A percentile compares a stretch with the other conserved stretches of the same genome.
These are phyloP conservation scores for Naumovozyma baii DNA, from an alignment of 805 yeast genomes.

Conservation along the genomic window DNA sequence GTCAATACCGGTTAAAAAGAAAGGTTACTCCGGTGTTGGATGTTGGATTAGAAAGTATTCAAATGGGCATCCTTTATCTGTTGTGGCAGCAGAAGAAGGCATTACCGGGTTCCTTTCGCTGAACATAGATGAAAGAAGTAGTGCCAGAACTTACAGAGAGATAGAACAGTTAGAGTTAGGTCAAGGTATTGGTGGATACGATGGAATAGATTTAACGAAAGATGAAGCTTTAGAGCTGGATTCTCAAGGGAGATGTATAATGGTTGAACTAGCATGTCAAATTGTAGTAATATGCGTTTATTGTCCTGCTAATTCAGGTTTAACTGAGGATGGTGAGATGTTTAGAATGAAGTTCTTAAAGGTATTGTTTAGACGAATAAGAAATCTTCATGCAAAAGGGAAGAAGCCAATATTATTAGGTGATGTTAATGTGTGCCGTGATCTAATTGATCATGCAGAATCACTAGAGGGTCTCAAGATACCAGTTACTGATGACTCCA, in stretches of 20 bases:
- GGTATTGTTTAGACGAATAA: slow-evolving; percentile 51
- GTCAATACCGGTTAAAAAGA: slow-evolving; percentile 54
- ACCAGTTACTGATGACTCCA: slow-evolving; percentile 31
- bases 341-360: slow-evolving; percentile 50
- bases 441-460: slow-evolving; percentile 77
- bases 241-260: slow-evolving; percentile 73
- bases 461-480: slow-evolving; percentile 29
- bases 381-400: slow-evolving; percentile 43
- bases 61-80: slow-evolving; percentile 37
- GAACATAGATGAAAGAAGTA: slow-evolving; percentile 7
- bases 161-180: slow-evolving; percentile 1
- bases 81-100: slow-evolving; percentile 81
- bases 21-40: slow-evolving; percentile 91
- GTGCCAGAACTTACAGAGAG: slow-evolving; percentile 14
- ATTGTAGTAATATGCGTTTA: slow-evolving; percentile 58
- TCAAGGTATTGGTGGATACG: slow-evolving; percentile 62
- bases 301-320: slow-evolving; percentile 86
- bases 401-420: slow-evolving; percentile 77
- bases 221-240: slow-evolving; percentile 45
- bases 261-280: slow-evolving; percentile 59
- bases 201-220: slow-evolving; percentile 26
- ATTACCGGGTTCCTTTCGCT: slow-evolving; percentile 52
- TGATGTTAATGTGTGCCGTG: slow-evolving; percentile 75
- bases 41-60: slow-evolving; percentile 55
- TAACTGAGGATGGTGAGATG: slow-evolving; percentile 54